Percentiles rank a stretch among this genome's conserved stretches.
phyloP scores from a whole-genome alignment of 2,329 filamentous ascomycete genomes.

The Neofusicoccum kwambonambiense region DNA sequence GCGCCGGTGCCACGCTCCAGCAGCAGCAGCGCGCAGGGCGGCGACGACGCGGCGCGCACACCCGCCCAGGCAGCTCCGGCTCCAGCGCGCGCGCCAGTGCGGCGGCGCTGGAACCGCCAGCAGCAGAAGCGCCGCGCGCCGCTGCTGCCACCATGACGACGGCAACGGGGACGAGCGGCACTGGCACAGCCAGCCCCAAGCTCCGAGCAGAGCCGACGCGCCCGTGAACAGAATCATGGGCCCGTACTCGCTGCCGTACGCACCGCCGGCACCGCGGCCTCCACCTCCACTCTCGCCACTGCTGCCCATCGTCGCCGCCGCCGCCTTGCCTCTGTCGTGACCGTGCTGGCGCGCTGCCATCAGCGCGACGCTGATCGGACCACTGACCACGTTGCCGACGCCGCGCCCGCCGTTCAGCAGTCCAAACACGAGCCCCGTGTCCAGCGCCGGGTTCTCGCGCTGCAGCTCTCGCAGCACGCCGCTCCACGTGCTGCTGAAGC shows the following conservation, averaged over 20 bases:
- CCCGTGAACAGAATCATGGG: slow-evolving; percentile 38
- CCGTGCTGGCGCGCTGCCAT: slow-evolving; percentile 24
- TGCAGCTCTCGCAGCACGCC: slow-evolving; percentile 20
- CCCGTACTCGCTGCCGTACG: slow-evolving; percentile 39
- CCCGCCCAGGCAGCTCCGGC: background rate
- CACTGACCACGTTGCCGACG: slow-evolving; percentile 50
- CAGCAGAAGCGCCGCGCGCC: background rate
- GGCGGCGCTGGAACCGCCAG: background rate
- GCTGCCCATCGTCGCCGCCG: background rate
- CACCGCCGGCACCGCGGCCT: background rate
- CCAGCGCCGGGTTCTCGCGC: slow-evolving; percentile 24
- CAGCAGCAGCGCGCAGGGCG: background rate
- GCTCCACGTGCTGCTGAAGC: slow-evolving; percentile 43
- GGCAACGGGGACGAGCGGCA: no score
- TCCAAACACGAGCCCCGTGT: slow-evolving; percentile 47
- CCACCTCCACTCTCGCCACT: slow-evolving; percentile 22
- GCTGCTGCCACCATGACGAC: background rate
- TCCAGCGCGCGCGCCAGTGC: background rate
- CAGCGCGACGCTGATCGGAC: slow-evolving; percentile 49
- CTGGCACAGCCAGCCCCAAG: slow-evolving; percentile 11
- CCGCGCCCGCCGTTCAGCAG: slow-evolving; percentile 48
- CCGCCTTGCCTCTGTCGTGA: background rate
- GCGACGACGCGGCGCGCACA: background rate
- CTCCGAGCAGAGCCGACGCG: slow-evolving; percentile 26
- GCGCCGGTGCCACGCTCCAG: background rate